Base-by-base conservation (phyloP, 768 basidiomycete species). In the Hortiboletus campestris region DNA sequence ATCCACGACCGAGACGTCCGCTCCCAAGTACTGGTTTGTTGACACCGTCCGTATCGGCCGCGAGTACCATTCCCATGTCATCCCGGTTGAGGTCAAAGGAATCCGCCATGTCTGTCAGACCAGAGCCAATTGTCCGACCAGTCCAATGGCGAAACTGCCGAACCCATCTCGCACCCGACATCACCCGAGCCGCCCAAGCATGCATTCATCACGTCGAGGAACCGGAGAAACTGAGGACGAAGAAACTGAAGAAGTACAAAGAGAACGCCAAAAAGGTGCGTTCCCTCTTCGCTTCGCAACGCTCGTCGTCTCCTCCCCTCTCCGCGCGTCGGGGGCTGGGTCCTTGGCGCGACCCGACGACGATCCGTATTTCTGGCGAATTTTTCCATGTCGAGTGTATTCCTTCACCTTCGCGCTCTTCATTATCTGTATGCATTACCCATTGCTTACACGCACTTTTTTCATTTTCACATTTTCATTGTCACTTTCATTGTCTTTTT, bases 191-290 rank as follows among this genome's bases (percentile, higher is more conserved):
- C 65, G 6, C 56, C 65, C 51, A 74, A 71, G 52, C 55, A 62
- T 22, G 28, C 52, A 6, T 62, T 17, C 65, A 74, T 28, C 66
- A 66, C 12, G 54, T 55, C 6, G 78, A 79, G 49, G 75, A 81
- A 54, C 75, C 78, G n/a, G 80, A 85, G 64, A 85, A 83, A 67
- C 75, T 76, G 57, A 86, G 81, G 81, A 84, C 71, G 65, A 89
- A 83, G 77, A 91, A 88, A 72, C 70, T 90, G 71, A 89, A 86
- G 79, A 91, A 86, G 75, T 89, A 90, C 76, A 92, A 91, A 75
- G 86, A 91, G 67, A 88, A 86, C 58, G 89, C 91, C 3, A 89
- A 91, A 76, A 91, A 91, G 61, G 81, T 93, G 53, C 78, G 93
- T 54, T 89, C 89, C 32, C 75, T 93, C 59, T 92, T 93, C 70